phyloP scores from a whole-genome alignment of 495 filamentous ascomycete species.

The Barbatosphaeria neglecta region DNA sequence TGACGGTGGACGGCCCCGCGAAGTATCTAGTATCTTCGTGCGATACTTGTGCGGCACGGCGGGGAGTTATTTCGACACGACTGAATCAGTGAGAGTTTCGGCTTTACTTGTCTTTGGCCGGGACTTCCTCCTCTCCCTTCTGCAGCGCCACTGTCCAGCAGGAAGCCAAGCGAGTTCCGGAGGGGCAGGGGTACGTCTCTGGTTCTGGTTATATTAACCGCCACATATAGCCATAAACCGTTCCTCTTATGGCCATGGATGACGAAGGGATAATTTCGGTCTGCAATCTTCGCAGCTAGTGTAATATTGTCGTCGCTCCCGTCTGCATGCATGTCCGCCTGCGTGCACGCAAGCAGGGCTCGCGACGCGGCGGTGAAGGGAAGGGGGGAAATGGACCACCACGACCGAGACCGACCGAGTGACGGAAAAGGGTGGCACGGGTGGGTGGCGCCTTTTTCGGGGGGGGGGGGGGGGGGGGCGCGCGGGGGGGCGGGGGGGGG shows the following conservation, averaged over 20 bases:
- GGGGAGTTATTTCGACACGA: neutral
- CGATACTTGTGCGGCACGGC: too few relatives aligned
- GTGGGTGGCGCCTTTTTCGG: neutral
- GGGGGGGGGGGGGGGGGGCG: too few relatives aligned
- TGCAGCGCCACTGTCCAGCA: neutral
- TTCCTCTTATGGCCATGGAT: constrained; percentile 18
- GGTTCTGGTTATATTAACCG: constrained; percentile 30
- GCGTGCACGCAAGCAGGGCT: neutral
- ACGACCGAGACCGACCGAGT: too few relatives aligned
- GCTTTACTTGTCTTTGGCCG: neutral
- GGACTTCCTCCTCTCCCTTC: neutral
- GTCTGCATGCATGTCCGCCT: constrained; percentile 3
- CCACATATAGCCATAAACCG: constrained; percentile 30
- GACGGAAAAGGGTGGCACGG: neutral
- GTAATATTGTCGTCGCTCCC: constrained; percentile 13
- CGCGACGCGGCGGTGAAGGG: neutral
- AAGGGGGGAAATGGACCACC: too few relatives aligned
- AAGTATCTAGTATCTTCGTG: neutral
- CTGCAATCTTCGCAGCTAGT: constrained; percentile 16
- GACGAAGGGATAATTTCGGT: constrained; percentile 24
- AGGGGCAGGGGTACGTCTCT: constrained; percentile 13
- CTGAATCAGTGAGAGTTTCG: neutral
- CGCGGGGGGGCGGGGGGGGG: too few relatives aligned
- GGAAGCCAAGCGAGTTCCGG: constrained; percentile 1
- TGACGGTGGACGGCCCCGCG: neutral